A percentile compares a stretch with the other conserved stretches of the same genome.
These are phyloP conservation scores for Lotmaria passim DNA, from an alignment of 208 protist species.

Conservation along the genomic window DNA sequence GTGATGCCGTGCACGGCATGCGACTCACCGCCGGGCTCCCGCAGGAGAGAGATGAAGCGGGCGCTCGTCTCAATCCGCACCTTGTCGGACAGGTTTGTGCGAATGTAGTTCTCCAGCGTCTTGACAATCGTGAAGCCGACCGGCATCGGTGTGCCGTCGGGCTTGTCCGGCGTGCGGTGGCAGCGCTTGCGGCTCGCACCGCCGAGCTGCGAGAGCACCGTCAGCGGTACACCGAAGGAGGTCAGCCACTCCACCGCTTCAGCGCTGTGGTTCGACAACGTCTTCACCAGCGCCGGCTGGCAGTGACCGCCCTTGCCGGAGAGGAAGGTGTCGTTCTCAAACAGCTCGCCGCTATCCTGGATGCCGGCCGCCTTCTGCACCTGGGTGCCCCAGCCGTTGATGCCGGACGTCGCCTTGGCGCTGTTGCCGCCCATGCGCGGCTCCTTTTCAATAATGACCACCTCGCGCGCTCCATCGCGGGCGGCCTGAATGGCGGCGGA, in stretches of 20 bases:
- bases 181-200: constrained; percentile 88
- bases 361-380: constrained; percentile 76
- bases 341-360: constrained; percentile 68
- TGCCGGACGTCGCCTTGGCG: constrained; percentile 96
- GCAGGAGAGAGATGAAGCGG: constrained; percentile 43
- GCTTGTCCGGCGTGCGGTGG: constrained; percentile 78
- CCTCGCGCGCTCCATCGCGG: constrained; percentile 69
- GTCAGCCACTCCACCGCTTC: constrained; percentile 81
- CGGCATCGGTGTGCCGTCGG: constrained; percentile 82
- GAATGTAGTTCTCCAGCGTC: constrained; percentile 83
- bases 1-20: constrained; percentile 51
- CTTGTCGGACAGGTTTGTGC: constrained; percentile 49
- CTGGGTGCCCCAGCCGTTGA: constrained; percentile 92
- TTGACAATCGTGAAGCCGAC: constrained; percentile 92
- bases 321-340: constrained; percentile 78
- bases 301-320: constrained; percentile 72
- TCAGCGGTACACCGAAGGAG: constrained; percentile 85
- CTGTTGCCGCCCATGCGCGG: constrained; percentile 94
- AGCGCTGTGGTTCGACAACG: constrained; percentile 74
- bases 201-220: constrained; percentile 88
- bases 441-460: constrained; percentile 94
- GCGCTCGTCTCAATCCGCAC: constrained; percentile 70
- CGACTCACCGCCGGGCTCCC: constrained; percentile 32
- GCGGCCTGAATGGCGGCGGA: constrained; percentile 83
- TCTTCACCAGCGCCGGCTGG: constrained; percentile 78